phyloP scores from a whole-genome alignment of 768 basidiomycete species.

The Neoboletus magnificus region DNA sequence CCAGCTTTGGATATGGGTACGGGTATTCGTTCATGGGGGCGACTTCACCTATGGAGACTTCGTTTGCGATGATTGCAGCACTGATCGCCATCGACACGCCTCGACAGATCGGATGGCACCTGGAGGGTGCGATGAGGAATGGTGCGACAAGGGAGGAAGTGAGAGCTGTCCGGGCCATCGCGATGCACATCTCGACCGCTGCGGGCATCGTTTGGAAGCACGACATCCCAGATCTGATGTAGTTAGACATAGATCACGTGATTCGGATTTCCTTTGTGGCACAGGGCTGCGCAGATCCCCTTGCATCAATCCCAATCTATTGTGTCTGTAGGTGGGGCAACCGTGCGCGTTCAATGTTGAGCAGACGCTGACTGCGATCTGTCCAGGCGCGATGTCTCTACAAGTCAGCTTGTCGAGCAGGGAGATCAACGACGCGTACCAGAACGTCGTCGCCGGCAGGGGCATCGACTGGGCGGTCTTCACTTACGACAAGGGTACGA shows the following conservation, averaged over 20 bases:
- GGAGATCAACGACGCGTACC: conserved; percentile 71
- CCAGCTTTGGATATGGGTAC: conserved; percentile 53
- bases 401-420: conserved; percentile 74
- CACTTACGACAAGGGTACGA: conserved; percentile 77
- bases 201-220: conserved; percentile 53
- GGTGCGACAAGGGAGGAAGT: conserved; percentile 55
- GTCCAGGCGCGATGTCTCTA: conserved; percentile 55
- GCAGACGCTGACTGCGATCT: no score
- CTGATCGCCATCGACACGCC: conserved; percentile 62
- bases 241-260: conserved; percentile 17
- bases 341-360: no score
- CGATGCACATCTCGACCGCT: conserved; percentile 47
- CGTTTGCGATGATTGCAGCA: conserved; percentile 58
- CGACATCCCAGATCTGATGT: conserved; percentile 44
- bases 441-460: conserved; percentile 63
- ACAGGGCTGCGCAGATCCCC: neutral
- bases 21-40: conserved; percentile 49
- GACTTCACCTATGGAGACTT: conserved; percentile 51
- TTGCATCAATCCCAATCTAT: neutral
- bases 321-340: neutral
- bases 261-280: neutral
- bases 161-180: conserved; percentile 51
- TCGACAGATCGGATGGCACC: conserved; percentile 64
- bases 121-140: conserved; percentile 50
- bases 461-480: conserved; percentile 77